These are phyloP conservation scores for Trypanosoma congolense DNA, from an alignment of 208 protist species.

Conservation along the genomic window DNA sequence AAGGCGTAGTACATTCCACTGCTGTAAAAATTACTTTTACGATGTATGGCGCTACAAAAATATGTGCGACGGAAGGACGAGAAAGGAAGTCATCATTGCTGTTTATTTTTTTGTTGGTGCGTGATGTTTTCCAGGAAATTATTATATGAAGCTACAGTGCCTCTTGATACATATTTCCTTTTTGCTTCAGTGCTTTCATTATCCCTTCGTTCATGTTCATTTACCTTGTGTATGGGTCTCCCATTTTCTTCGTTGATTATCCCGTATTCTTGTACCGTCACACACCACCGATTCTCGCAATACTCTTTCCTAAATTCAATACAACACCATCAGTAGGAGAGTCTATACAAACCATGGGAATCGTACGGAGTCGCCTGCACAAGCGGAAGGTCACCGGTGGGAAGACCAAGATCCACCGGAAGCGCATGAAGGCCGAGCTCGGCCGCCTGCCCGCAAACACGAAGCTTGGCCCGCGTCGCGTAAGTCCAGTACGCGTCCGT, in stretches of 20 bases:
- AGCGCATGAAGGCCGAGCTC: conserved; percentile 97
- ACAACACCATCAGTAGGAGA: neutral
- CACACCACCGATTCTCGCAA: neutral
- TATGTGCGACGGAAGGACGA: too few relatives aligned
- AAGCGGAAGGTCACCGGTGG: conserved; percentile 98
- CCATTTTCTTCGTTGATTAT: neutral
- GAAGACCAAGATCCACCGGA: conserved; percentile 89
- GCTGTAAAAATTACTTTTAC: too few relatives aligned
- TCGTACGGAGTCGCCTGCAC: conserved; percentile 96
- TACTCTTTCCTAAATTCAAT: neutral
- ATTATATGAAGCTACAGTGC: too few relatives aligned
- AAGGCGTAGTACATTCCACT: too few relatives aligned
- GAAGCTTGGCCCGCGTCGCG: conserved; percentile 90
- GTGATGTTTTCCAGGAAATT: too few relatives aligned
- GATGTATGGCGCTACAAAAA: too few relatives aligned
- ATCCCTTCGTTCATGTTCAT: too few relatives aligned
- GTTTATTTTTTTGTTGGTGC: too few relatives aligned
- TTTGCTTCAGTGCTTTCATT: too few relatives aligned
- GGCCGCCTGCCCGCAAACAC: conserved; percentile 97
- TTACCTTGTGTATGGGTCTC: too few relatives aligned
- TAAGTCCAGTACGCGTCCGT: conserved; percentile 93
- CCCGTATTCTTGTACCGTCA: neutral
- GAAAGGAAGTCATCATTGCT: too few relatives aligned
- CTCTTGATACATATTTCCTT: too few relatives aligned
- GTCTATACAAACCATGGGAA: conserved; percentile 84